Evolutionary conservation across 2,329 filamentous ascomycete genomes (phyloP), one percentile per base, ranked within the genome.

Genomic region (Thermomyces lanuginosus): DNA sequence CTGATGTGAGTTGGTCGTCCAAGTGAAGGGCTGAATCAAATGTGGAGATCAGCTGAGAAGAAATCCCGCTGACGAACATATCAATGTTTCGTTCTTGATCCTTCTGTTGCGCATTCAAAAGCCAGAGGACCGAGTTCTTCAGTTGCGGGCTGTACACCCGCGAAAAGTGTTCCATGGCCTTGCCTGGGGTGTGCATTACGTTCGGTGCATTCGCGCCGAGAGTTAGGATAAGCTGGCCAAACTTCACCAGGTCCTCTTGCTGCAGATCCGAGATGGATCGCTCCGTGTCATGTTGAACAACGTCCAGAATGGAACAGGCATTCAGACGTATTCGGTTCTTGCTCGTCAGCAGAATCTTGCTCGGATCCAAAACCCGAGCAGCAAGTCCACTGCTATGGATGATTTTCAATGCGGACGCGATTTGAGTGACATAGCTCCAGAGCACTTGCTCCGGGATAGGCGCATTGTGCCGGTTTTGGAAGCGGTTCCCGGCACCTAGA

Each of bases 381-480:
- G 89, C 86, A 21, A 95, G 63, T 11, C 79, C 78, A 29, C 67
- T 69, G 8, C 66, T 64, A 46, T 98, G 89, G 20, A 98, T 86
- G 0, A 78, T 69, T 46, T 81, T 86, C 18, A 98, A 60, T 1
- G 81, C 89, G 37, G 78, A 89, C 20, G 82, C 75, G 34, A 98
- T 76, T 50, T 98, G 89, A 4, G 84, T 77, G 33, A 93, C 72
- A 48, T 95, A 98, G 22, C 73, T 72, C 89, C 89, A 98, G 2
- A 98, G 55, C 1, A 81, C 64, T 30, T 73, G 69, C 50, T 95
- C 86, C 2, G 69, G 54, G 12, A 83, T 44, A 55, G 67, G 41
- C 44, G 53, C 36, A 19, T 19, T 33, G 17, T 14, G 48, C 30
- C 63, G 49, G 51, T 52, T 47, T 47, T 49, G 44, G 23, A 53